These are phyloP conservation scores for Tylopilus balloui DNA, from an alignment of 768 basidiomycete species.

Conservation along the genomic window DNA sequence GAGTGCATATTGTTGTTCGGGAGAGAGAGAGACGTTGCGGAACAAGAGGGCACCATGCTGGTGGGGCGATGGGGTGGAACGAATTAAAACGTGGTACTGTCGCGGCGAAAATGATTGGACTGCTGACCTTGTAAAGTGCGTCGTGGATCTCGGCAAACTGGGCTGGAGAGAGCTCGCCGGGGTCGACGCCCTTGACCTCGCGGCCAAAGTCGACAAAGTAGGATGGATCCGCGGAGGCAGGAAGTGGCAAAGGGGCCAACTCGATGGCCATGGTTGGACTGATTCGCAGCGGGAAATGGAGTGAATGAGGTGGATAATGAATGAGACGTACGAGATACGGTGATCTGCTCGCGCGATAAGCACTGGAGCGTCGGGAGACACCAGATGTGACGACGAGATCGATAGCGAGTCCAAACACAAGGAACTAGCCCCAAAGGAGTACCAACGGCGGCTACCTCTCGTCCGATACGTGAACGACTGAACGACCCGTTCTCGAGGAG, in stretches of 20 bases:
- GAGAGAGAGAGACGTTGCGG: slow-evolving; percentile 60
- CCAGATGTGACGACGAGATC: too few species aligned
- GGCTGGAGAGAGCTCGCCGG: slow-evolving; percentile 53
- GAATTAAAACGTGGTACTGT: neutral
- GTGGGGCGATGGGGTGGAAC: neutral
- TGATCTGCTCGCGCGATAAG: too few species aligned
- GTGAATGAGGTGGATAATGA: neutral
- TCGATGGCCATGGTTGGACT: slow-evolving; percentile 56
- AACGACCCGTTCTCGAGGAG: neutral
- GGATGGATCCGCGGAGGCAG: slow-evolving; percentile 63
- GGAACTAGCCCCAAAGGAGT: neutral
- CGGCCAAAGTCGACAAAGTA: slow-evolving; percentile 72
- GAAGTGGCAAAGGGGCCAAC: slow-evolving; percentile 61
- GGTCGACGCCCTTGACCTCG: slow-evolving; percentile 70
- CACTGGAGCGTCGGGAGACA: too few species aligned
- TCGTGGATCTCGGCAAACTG: slow-evolving; percentile 65
- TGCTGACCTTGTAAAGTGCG: slow-evolving; percentile 68
- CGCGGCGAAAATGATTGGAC: neutral
- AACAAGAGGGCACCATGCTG: slow-evolving; percentile 77
- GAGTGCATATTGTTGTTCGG: slow-evolving; percentile 79
- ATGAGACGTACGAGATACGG: neutral
- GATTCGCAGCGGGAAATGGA: neutral
- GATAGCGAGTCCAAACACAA: too few species aligned
- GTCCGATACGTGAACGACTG: slow-evolving; percentile 3
- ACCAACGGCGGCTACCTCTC: slow-evolving; percentile 10